These are phyloP conservation scores for Thielaviopsis ethacetica DNA, from an alignment of 2,329 filamentous ascomycete genomes.

Conservation along the genomic window DNA sequence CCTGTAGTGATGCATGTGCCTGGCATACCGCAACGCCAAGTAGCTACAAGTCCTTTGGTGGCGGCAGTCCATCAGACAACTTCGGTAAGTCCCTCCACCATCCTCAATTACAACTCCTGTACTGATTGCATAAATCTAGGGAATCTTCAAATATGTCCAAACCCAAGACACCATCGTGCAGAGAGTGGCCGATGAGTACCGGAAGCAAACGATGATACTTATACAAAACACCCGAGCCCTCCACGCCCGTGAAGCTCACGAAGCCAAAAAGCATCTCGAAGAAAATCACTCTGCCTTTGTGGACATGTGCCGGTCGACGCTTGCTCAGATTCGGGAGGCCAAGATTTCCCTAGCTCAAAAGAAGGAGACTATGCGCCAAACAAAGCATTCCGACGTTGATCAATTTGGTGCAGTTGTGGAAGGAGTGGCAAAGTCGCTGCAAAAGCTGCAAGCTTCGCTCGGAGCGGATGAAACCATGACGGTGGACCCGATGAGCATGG, in stretches of 20 bases:
- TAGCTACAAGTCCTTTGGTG: background rate
- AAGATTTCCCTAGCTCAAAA: background rate
- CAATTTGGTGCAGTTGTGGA: background rate
- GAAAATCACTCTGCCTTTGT: slow-evolving; percentile 2
- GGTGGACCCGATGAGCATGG: background rate
- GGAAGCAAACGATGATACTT: background rate
- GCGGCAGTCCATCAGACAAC: slow-evolving; percentile 4
- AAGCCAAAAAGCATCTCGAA: background rate
- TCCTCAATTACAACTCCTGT: background rate
- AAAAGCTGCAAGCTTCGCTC: background rate
- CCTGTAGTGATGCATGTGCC: background rate
- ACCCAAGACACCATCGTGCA: slow-evolving; percentile 2
- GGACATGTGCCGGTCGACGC: slow-evolving; percentile 1
- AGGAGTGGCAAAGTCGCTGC: background rate
- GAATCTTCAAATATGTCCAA: slow-evolving; percentile 5
- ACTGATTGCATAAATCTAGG: background rate
- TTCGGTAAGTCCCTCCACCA: slow-evolving; percentile 1
- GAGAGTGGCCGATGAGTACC: slow-evolving; percentile 6
- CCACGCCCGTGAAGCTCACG: slow-evolving; percentile 1
- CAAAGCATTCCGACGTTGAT: background rate
- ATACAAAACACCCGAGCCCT: slow-evolving; percentile 1
- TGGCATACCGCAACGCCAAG: background rate
- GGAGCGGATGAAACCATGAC: background rate
- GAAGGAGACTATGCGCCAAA: background rate
- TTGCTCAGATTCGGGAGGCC: background rate